Conservation (phyloP, 169 alveolate species). For the Plasmodium sp. region DNA sequence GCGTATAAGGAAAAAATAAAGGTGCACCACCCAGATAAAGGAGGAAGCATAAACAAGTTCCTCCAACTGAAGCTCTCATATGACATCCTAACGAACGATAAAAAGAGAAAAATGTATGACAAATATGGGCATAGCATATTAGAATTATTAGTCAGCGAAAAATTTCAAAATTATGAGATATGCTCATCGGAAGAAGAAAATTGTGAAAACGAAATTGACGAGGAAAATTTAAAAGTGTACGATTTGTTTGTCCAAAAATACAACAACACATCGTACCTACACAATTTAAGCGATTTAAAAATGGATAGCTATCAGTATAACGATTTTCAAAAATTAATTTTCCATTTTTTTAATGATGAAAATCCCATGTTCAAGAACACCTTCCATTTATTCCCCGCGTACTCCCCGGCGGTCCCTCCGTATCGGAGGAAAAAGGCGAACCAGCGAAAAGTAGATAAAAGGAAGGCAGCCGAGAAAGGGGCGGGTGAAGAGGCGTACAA, state of each 20-base stretch:
- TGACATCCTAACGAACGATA: constrained; percentile 49
- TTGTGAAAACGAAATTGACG: constrained; percentile 21
- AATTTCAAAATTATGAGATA: constrained; percentile 50
- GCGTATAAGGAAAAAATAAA: constrained; percentile 66
- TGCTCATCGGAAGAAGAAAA: constrained; percentile 57
- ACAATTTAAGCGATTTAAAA: constrained; percentile 28
- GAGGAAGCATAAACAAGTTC: constrained; percentile 50
- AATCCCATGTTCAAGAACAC: constrained; percentile 35
- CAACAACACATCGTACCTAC: constrained; percentile 54
- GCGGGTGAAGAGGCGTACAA: not conserved
- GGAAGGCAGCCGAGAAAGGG: not conserved
- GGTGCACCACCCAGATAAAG: constrained; percentile 68
- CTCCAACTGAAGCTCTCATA: constrained; percentile 60
- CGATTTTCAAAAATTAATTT: constrained; percentile 56
- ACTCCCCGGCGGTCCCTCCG: constrained; percentile 18
- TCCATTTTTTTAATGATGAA: constrained; percentile 30
- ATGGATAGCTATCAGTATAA: constrained; percentile 46
- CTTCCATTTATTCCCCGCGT: constrained; percentile 46
- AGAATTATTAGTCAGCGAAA: constrained; percentile 64
- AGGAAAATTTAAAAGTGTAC: constrained; percentile 32
- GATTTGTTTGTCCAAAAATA: constrained; percentile 59
- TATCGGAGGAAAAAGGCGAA: not conserved
- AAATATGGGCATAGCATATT: constrained; percentile 66
- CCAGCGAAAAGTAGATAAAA: not conserved
- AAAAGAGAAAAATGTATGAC: constrained; percentile 70